Conservation (phyloP, 1,284 basidiomycete species). For the Ceratobasidium papillatum region DNA sequence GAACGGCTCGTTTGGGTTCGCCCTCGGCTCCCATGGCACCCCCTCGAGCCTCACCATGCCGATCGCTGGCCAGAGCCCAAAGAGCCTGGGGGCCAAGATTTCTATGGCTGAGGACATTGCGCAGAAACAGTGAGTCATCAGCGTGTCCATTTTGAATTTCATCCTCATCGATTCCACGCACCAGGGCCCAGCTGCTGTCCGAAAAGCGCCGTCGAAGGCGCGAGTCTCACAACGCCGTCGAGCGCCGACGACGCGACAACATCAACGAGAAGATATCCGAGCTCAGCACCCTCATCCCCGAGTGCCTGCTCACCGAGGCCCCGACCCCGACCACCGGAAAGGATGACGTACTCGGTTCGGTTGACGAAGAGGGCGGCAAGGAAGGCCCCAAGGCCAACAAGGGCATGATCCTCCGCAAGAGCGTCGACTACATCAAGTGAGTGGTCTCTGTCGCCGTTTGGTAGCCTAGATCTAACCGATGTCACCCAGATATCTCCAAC, state of each 20-base stretch:
- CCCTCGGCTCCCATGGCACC: slow-evolving; percentile 17
- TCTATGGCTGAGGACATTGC: slow-evolving; percentile 51
- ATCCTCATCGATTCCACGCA: slow-evolving; percentile 34
- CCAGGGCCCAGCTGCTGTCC: slow-evolving; percentile 57
- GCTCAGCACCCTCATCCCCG: slow-evolving; percentile 86
- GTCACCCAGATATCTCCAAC: slow-evolving; percentile 72
- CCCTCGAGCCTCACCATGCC: slow-evolving; percentile 35
- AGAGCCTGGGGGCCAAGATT: slow-evolving; percentile 27
- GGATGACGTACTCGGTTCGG: slow-evolving; percentile 48
- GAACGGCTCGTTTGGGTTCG: slow-evolving; percentile 23
- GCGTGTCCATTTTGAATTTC: neutral
- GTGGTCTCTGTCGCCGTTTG: slow-evolving; percentile 45
- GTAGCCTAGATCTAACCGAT: neutral
- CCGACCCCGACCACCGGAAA: slow-evolving; percentile 41
- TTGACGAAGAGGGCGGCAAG: slow-evolving; percentile 50
- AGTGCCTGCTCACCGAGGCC: slow-evolving; percentile 66
- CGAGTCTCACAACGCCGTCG: slow-evolving; percentile 91
- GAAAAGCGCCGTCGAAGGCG: slow-evolving; percentile 81
- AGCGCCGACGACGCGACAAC: slow-evolving; percentile 85
- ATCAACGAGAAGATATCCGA: slow-evolving; percentile 95
- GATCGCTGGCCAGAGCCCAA: slow-evolving; percentile 22
- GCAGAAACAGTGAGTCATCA: slow-evolving; percentile 56
- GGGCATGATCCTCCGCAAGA: slow-evolving; percentile 87
- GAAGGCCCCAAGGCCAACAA: slow-evolving; percentile 77
- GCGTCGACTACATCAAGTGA: slow-evolving; percentile 84